Evolutionary conservation across 2,329 filamentous ascomycete genomes (phyloP), one percentile per base, ranked within the genome.

Genomic region (Penicillium sp.): DNA sequence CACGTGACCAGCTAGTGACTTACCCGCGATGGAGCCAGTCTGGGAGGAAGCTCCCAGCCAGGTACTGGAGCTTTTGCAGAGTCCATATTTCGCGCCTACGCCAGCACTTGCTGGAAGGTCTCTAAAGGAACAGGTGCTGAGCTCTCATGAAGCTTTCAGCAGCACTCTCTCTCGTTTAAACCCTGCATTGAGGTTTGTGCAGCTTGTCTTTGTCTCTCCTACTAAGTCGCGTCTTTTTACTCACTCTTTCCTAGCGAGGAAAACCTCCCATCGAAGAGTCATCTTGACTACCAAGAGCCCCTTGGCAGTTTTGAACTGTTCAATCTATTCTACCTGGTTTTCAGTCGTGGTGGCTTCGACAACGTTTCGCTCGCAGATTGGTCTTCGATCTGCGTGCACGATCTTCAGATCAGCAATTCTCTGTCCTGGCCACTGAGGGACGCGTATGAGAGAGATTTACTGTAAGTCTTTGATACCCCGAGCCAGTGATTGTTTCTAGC

Each of bases 121-220:
- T 21, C 47, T 35, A 50, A 12, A 38, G n/a, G 18, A 49, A 2
- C 47, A 30, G 28, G n/a, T 38, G 12, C 38, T 38, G 16, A 26
- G 21, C 16, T 52, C 23, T 12, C n/a, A 12, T 12, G 35, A 16
- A 23, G n/a, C 20, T 3, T 52, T 52, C 23, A 26, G 6, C 16
- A 2, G n/a, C 14, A 20, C 3, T 11, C 49, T 52, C 35, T 24
- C 21, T 24, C 21, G 28, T 16, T 48, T 56, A 35, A 20, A 47
- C 46, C 26, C 49, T 49, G 50, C 60, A 52, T 47, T 50, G 51
- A 60, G 47, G 45, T 58, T 47, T 38, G 42, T 61, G 51, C 30
- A n/a, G 35, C 35, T 28, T n/a, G 18, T 48, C 48, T 23, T 43
- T 52, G 21, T 52, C 38, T 43, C n/a, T n/a, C n/a, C n/a, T 9